A percentile compares a stretch with the other conserved stretches of the same genome.
These are phyloP conservation scores for Leucosporidium yakuticum DNA, from an alignment of 768 basidiomycete genomes.

Conservation along the genomic window DNA sequence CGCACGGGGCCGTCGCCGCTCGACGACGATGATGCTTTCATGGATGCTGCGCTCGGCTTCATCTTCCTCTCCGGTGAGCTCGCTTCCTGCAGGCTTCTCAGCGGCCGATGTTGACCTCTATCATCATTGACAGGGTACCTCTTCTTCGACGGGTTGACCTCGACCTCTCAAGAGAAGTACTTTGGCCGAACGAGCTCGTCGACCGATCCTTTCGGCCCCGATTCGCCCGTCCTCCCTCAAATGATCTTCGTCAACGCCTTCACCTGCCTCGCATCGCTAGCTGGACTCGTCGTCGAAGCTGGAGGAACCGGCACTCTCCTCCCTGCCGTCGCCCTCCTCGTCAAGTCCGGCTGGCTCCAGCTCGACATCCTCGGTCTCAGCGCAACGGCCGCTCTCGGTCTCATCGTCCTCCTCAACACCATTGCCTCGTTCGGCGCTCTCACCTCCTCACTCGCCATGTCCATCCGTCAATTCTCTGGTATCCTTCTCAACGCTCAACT, in stretches of 20 bases:
- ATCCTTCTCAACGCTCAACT: conserved; percentile 37
- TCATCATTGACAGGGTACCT: conserved; percentile 28
- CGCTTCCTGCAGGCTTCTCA: too few species aligned
- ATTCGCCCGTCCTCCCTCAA: conserved; percentile 33
- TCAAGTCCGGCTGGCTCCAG: not conserved
- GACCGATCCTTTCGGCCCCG: conserved; percentile 34
- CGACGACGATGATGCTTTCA: not conserved
- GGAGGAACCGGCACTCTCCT: conserved; percentile 12
- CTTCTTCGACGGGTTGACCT: conserved; percentile 37
- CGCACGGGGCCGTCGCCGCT: conserved; percentile 7
- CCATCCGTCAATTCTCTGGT: conserved; percentile 36
- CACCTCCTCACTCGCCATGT: conserved; percentile 26
- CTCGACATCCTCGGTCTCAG: conserved; percentile 27
- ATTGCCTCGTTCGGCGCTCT: conserved; percentile 34
- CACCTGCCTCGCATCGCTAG: conserved; percentile 19
- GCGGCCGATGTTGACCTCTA: too few species aligned
- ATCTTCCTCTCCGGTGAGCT: conserved; percentile 12
- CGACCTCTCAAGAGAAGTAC: conserved; percentile 34
- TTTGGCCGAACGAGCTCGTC: conserved; percentile 33
- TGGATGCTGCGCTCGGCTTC: conserved; percentile 20
- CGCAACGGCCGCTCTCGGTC: conserved; percentile 19
- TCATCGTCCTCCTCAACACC: conserved; percentile 36
- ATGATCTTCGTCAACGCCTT: conserved; percentile 35
- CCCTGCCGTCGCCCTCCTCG: conserved; percentile 15
- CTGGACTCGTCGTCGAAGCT: not conserved